These are phyloP conservation scores for Acer saccharum DNA, from an alignment of 345 rosid genomes.

Conservation along the genomic window DNA sequence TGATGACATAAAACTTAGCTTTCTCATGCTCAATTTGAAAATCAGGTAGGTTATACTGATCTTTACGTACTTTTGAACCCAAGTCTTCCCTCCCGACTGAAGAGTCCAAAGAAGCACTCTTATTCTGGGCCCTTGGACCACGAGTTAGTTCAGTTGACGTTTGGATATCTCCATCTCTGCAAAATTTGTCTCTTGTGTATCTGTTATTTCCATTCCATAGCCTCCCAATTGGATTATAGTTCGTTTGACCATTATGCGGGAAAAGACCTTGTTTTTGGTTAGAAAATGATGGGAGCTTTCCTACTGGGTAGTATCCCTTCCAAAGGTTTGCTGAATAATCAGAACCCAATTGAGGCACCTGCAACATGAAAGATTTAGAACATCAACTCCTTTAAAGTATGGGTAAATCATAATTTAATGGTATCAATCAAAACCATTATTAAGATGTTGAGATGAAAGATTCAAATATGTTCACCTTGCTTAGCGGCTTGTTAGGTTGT, in stretches of 20 bases:
- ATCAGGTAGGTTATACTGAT: constrained; percentile 57
- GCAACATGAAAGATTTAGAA: constrained; percentile 17
- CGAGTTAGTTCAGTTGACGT: constrained; percentile 52
- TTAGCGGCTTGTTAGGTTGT: constrained; percentile 36
- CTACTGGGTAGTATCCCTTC: constrained; percentile 43
- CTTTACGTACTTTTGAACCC: constrained; percentile 36
- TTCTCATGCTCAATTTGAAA: constrained; percentile 50
- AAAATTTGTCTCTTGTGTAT: constrained; percentile 34
- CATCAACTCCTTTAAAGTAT: constrained; percentile 11
- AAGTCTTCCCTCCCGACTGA: constrained; percentile 40
- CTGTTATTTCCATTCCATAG: constrained; percentile 49
- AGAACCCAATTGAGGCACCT: constrained; percentile 41
- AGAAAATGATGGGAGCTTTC: constrained; percentile 38
- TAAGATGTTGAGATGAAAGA: not conserved
- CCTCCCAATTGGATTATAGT: constrained; percentile 46
- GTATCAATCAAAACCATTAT: not conserved
- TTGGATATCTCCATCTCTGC: constrained; percentile 43
- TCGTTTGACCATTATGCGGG: constrained; percentile 30
- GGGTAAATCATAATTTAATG: not conserved
- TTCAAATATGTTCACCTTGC: constrained; percentile 43
- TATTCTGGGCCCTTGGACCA: constrained; percentile 64
- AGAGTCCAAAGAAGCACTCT: constrained; percentile 41
- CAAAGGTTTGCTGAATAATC: constrained; percentile 35
- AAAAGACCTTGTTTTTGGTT: constrained; percentile 41
- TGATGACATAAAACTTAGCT: constrained; percentile 70